Base-by-base conservation (phyloP, 768 basidiomycete genomes). In the Boletus eberwhitei region DNA sequence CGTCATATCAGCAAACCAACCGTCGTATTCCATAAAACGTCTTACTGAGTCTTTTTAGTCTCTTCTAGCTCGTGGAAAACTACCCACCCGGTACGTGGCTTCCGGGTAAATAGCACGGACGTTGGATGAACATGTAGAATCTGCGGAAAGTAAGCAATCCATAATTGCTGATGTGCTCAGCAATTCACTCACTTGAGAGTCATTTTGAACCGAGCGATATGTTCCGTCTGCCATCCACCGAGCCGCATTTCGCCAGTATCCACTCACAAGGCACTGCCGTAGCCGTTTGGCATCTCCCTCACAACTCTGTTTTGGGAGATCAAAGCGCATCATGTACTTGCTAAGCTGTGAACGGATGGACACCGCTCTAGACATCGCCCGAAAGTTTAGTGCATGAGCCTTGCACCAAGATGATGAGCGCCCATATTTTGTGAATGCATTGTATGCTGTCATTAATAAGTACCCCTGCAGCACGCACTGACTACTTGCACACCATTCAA, bases 51-150 rank as follows among this genome's bases (percentile, higher is more conserved):
- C 67, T 94, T 97, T 60, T 93, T 95, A 0, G 97, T 98, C 71
- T 98, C 96, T 64, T 98, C 88, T 75, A 97, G 86, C 68, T 98
- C 94, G 63, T 98, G 93, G 65, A 87, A 98, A 9, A 99, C 77
- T 4, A 99, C 90, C 92, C 93, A 98, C 8, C 91, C 90, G 1
- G 88, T 88, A 22, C 85, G 81, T 9, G 97, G 90, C 64, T 91
- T 94, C 40, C 97, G 76, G 0, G 93, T 97, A 67, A 98, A 98
- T 48, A 98, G 74, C 8, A 97, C 93, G 1, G 95, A 97, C 8
- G 87, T 92, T 1, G 97, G 96, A 69, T 98, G 96, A 5, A 93
- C 88, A 72, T 94, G 84, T 21, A 99, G 73, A 8, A 84, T 75
- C 95, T 98, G 57, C 6, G 11, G 14, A 24, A 40, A 48, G 9